Evolutionary conservation across 805 yeast genomes (phyloP).

Genomic region (Schwanniomyces vanrijiae): DNA sequence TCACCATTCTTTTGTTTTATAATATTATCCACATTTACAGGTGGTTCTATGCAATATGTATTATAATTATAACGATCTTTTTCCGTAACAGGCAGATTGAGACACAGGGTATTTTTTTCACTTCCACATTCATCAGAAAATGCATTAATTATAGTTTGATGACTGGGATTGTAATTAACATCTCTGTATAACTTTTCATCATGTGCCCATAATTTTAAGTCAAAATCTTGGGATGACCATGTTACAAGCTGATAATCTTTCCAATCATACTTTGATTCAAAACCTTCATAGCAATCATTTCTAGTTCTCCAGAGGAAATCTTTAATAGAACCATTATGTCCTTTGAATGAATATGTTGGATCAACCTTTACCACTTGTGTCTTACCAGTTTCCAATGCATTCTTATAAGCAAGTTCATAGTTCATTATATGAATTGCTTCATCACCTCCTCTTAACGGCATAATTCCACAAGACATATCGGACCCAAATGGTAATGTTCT

Average conservation of each 20-base stretch:
- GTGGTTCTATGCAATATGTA: slow-evolving; percentile 39
- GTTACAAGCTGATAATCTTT: slow-evolving; percentile 89
- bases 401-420: slow-evolving; percentile 35
- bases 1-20: slow-evolving; percentile 30
- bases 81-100: not conserved
- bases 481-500: slow-evolving; percentile 86
- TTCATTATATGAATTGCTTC: slow-evolving; percentile 60
- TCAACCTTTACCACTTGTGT: slow-evolving; percentile 24
- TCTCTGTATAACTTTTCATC: slow-evolving; percentile 34
- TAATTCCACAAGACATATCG: slow-evolving; percentile 70
- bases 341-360: slow-evolving; percentile 58
- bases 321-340: slow-evolving; percentile 81
- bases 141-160: slow-evolving; percentile 21
- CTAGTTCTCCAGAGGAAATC: slow-evolving; percentile 84
- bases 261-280: slow-evolving; percentile 54
- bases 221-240: slow-evolving; percentile 85
- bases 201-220: slow-evolving; percentile 77
- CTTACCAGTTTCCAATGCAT: slow-evolving; percentile 21
- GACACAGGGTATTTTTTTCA: slow-evolving; percentile 2
- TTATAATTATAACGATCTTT: slow-evolving; percentile 19
- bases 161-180: slow-evolving; percentile 39
- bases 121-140: not conserved
- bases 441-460: slow-evolving; percentile 88
- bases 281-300: slow-evolving; percentile 42
- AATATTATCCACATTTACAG: slow-evolving; percentile 31